Evolutionary conservation across 108 stramenopile species (phyloP).

Genomic region (Conticribra weissflogii): DNA sequence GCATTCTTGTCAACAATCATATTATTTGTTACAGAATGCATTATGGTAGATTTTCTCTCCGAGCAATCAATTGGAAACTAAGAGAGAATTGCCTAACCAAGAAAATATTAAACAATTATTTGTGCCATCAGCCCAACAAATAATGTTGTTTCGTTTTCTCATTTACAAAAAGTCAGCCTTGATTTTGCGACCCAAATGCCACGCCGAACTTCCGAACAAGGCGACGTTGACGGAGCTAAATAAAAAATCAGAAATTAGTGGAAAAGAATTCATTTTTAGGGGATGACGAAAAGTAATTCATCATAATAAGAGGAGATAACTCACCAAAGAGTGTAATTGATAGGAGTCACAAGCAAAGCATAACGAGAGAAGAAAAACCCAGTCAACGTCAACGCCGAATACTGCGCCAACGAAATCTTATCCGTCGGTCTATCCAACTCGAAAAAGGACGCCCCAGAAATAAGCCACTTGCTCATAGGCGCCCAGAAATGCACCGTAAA

Average conservation of each 20-base stretch:
- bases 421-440: conserved; percentile 88
- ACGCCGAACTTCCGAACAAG: conserved; percentile 77
- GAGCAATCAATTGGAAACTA: too few species aligned
- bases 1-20: too few species aligned
- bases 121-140: too few species aligned
- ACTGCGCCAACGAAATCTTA: conserved; percentile 84
- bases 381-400: conserved; percentile 80
- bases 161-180: conserved; percentile 74
- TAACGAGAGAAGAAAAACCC: conserved; percentile 89
- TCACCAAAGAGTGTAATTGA: conserved; percentile 82
- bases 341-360: conserved; percentile 76
- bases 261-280: not conserved
- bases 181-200: conserved; percentile 86
- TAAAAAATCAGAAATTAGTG: not conserved
- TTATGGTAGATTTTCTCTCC: too few species aligned
- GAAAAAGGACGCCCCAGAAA: conserved; percentile 81
- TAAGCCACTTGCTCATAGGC: conserved; percentile 91
- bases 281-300: not conserved
- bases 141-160: too few species aligned
- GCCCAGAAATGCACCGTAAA: conserved; percentile 76
- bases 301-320: not conserved
- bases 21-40: too few species aligned
- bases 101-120: too few species aligned
- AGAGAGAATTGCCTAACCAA: too few species aligned
- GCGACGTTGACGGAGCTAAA: conserved; percentile 76